Conservation (phyloP, 352 stramenopile genomes). For the Phytophthora crassamura region DNA sequence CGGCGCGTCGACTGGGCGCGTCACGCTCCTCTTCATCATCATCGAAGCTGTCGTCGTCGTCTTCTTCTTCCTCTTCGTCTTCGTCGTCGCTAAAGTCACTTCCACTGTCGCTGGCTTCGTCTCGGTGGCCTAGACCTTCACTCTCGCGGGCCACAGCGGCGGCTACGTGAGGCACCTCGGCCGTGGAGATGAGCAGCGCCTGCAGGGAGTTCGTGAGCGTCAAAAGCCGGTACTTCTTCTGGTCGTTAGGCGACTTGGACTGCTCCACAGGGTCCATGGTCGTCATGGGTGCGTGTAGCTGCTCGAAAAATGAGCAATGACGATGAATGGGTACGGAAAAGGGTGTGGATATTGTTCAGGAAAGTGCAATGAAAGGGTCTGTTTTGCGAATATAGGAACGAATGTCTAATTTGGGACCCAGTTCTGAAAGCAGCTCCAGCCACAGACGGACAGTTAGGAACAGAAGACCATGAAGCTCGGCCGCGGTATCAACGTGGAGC, state of each 20-base stretch:
- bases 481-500: conserved; percentile 82
- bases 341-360: no score
- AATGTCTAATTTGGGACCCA: not conserved
- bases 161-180: conserved; percentile 47
- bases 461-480: conserved; percentile 75
- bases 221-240: conserved; percentile 89
- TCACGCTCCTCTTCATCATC: conserved; percentile 45
- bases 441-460: conserved; percentile 18
- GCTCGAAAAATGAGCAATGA: conserved; percentile 9
- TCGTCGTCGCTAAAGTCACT: conserved; percentile 46
- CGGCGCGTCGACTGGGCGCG: conserved; percentile 45
- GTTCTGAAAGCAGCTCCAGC: not conserved
- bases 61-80: conserved; percentile 38
- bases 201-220: conserved; percentile 79
- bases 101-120: conserved; percentile 37
- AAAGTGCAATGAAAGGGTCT: no score
- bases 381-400: not conserved
- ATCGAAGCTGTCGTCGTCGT: conserved; percentile 44
- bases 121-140: conserved; percentile 35
- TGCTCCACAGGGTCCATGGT: conserved; percentile 55
- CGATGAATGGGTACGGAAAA: not conserved
- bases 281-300: not conserved
- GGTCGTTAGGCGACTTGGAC: conserved; percentile 79
- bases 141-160: conserved; percentile 35
- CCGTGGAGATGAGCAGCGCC: conserved; percentile 76